Base-by-base conservation (phyloP, 352 stramenopile species). In the Pythium coloratum region DNA sequence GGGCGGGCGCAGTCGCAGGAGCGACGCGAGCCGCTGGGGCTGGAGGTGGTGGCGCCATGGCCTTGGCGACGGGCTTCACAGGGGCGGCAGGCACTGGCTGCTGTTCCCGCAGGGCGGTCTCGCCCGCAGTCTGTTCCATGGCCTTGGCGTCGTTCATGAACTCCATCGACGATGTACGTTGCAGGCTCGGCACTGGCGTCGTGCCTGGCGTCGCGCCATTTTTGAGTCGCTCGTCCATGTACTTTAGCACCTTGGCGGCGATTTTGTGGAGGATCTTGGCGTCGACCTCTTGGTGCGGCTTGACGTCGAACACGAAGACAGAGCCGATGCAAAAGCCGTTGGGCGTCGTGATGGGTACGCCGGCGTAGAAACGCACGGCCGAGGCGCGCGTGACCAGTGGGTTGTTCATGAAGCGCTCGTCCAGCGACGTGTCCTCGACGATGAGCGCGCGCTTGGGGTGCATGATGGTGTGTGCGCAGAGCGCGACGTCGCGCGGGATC, bases 401-500 rank as follows among this genome's bases (percentile, higher is more conserved):
- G 69, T 94, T 94, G 79, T 91, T 86, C 71, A 81, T 77, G 62
- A 94, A 94, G 8, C 86, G 86, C 62, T 94, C 86, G 59, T 94
- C 86, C 24, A 81, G 71, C 49, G 84, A 90, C 70, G 86, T 92
- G 77, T 94, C 86, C 60, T 92, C 82, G 26, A 94, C 86, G 59
- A 94, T 84, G 26, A 94, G 76, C 56, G 86, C 80, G 56, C 82
- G 82, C 62, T 92, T 91, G 28, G 86, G 77, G 73, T 92, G 83
- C 86, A 94, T 94, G 76, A 94, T 94, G 49, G 86, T 92, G 69
- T 94, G 86, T 13, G 86, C 86, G 50, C 86, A 94, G 14, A 94
- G 81, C 56, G 86, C 84, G 33, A 94, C 86, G 61, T 92, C 84
- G 24, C 86, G 84, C 64, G 86, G 86, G 66, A 94, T 92, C 76